Evolutionary conservation across 2,329 filamentous ascomycete species (phyloP).

Genomic region (Helminthosporium solani): DNA sequence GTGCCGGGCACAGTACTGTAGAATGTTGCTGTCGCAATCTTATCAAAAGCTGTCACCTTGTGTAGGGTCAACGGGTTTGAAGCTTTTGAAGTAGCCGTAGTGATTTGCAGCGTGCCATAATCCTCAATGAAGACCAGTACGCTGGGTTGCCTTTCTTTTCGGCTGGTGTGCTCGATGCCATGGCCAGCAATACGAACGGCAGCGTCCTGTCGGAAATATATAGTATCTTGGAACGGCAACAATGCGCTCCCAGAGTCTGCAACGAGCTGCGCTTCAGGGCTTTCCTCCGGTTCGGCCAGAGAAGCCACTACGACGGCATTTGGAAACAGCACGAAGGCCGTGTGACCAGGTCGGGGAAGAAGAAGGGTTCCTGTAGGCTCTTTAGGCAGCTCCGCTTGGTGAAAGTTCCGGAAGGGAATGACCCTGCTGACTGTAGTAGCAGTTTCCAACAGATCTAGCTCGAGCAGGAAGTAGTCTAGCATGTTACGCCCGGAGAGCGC

Average conservation of each 20-base stretch:
- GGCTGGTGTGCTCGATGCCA: slow-evolving; percentile 48
- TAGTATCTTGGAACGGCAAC: slow-evolving; percentile 77
- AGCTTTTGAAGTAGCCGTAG: slow-evolving; percentile 61
- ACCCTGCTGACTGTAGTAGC: slow-evolving; percentile 62
- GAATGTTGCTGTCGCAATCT: slow-evolving; percentile 92
- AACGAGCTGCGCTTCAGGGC: slow-evolving; percentile 74
- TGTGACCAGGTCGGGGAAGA: slow-evolving; percentile 74
- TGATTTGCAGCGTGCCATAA: slow-evolving; percentile 58
- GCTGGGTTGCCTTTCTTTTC: slow-evolving; percentile 40
- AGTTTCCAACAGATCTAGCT: slow-evolving; percentile 62
- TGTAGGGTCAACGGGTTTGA: slow-evolving; percentile 44
- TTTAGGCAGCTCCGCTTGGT: slow-evolving; percentile 35
- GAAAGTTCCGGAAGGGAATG: slow-evolving; percentile 63
- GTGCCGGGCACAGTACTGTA: slow-evolving; percentile 81
- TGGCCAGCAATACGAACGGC: slow-evolving; percentile 53
- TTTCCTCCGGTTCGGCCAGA: slow-evolving; percentile 65
- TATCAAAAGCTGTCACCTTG: slow-evolving; percentile 76
- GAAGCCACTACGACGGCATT: slow-evolving; percentile 77
- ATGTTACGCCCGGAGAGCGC: slow-evolving; percentile 28
- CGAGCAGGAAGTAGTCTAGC: slow-evolving; percentile 71
- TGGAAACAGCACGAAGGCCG: slow-evolving; percentile 80
- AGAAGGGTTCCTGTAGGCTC: slow-evolving; percentile 57
- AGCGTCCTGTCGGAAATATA: slow-evolving; percentile 67
- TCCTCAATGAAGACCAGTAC: slow-evolving; percentile 58
- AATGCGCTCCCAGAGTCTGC: slow-evolving; percentile 31